A percentile compares a stretch with the other conserved stretches of the same genome.
Evolutionary conservation across 2,329 filamentous ascomycete genomes (phyloP).

Genomic region (Pyricularia grisea): DNA sequence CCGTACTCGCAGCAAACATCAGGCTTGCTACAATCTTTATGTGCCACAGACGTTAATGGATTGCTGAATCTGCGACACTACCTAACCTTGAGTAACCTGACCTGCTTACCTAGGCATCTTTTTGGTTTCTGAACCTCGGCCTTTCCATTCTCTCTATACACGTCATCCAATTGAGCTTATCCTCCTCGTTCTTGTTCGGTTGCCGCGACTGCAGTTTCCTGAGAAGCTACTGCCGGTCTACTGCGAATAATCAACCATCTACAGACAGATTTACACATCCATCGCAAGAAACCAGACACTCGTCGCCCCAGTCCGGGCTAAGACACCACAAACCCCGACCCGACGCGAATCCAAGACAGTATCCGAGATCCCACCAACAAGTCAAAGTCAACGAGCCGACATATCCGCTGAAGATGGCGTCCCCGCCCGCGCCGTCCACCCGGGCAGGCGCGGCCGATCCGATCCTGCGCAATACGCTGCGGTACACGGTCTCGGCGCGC

Average conservation of each 20-base stretch:
- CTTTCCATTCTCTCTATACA: neutral
- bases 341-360: neutral
- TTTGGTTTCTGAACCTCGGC: neutral
- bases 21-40: neutral
- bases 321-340: neutral
- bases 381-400: neutral
- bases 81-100: neutral
- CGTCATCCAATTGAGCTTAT: neutral
- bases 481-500: conserved; percentile 75
- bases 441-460: conserved; percentile 42
- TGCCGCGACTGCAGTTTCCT: neutral
- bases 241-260: neutral
- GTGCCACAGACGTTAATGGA: neutral
- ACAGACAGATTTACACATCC: neutral
- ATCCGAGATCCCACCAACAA: neutral
- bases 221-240: neutral
- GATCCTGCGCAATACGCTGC: conserved; percentile 73
- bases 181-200: neutral
- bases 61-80: neutral
- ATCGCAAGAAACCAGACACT: neutral
- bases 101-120: neutral
- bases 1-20: neutral
- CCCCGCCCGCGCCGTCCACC: conserved; percentile 4
- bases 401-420: conserved; percentile 1
- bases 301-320: neutral